A percentile compares a stretch with the other conserved stretches of the same genome.
phyloP scores from a whole-genome alignment of 306 rosid genomes.

The Cicer chorassanicum region DNA sequence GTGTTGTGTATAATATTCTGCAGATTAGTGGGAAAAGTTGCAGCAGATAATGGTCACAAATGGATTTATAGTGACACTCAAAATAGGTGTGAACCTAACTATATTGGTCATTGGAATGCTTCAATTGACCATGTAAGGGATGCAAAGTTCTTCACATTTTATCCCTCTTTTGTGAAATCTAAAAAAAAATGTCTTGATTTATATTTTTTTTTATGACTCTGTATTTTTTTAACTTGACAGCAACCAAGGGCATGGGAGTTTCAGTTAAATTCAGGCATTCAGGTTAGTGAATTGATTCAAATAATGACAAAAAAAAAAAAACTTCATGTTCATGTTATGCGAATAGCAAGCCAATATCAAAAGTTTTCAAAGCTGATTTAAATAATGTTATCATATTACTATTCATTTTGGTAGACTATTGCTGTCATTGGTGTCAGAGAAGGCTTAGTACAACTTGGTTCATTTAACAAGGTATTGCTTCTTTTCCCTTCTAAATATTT shows the following conservation, averaged over 20 bases:
- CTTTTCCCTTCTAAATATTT: constrained; percentile 15
- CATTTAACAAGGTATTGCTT: constrained; percentile 67
- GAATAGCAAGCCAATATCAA: background rate
- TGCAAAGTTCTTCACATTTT: constrained; percentile 8
- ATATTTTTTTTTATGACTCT: background rate
- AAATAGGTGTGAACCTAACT: constrained; percentile 65
- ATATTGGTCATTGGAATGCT: constrained; percentile 74
- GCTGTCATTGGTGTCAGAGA: constrained; percentile 74
- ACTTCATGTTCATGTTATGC: constrained; percentile 1
- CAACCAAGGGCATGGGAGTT: constrained; percentile 88
- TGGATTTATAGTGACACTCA: constrained; percentile 76
- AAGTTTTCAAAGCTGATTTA: constrained; percentile 2
- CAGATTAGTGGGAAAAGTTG: constrained; percentile 84
- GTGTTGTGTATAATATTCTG: constrained; percentile 36
- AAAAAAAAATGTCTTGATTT: background rate
- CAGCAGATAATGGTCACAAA: constrained; percentile 82
- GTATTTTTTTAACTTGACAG: constrained; percentile 43
- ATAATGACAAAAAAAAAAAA: background rate
- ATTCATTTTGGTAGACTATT: constrained; percentile 60
- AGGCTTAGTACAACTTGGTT: constrained; percentile 87
- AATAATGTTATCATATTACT: background rate
- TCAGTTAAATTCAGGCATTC: constrained; percentile 89
- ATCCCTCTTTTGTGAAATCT: background rate
- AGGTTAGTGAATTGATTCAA: constrained; percentile 59
- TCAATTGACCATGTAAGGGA: constrained; percentile 69